Percentiles rank a stretch among this genome's conserved stretches.
Evolutionary conservation across 768 basidiomycete species (phyloP).

Genomic region (Suillus brevipes): DNA sequence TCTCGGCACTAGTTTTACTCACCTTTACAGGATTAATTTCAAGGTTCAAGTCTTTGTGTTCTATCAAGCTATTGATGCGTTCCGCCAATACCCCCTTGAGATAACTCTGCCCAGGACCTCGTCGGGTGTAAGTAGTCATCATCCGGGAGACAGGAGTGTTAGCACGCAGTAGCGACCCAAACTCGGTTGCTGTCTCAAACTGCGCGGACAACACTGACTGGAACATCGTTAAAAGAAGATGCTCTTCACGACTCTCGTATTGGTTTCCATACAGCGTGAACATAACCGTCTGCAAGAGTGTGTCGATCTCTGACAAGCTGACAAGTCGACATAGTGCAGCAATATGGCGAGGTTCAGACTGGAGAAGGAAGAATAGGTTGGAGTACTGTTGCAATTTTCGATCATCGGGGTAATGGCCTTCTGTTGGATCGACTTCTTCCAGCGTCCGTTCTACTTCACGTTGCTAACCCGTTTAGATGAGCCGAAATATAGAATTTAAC

Average conservation of each 20-base stretch:
- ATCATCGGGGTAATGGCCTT: slow-evolving; percentile 93
- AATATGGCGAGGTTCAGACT: slow-evolving; percentile 96
- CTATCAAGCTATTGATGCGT: slow-evolving; percentile 96
- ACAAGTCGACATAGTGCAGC: slow-evolving; percentile 96
- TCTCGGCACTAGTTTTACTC: slow-evolving; percentile 9
- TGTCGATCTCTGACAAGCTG: slow-evolving; percentile 95
- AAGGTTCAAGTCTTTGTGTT: slow-evolving; percentile 98
- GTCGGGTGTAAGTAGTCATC: slow-evolving; percentile 99
- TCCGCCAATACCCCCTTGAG: slow-evolving; percentile 97
- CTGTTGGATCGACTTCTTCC: slow-evolving; percentile 92
- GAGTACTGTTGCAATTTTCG: slow-evolving; percentile 94
- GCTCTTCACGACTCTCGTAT: slow-evolving; percentile 97
- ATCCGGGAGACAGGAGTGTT: slow-evolving; percentile 99
- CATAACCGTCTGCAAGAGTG: slow-evolving; percentile 99
- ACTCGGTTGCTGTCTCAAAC: slow-evolving; percentile 98
- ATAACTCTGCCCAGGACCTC: slow-evolving; percentile 98
- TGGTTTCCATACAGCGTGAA: slow-evolving; percentile 99
- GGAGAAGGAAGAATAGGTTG: slow-evolving; percentile 97
- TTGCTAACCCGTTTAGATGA: slow-evolving; percentile 55
- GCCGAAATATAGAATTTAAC: slow-evolving; percentile 6
- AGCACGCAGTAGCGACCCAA: slow-evolving; percentile 96
- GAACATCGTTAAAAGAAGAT: slow-evolving; percentile 98
- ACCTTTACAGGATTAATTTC: slow-evolving; percentile 99
- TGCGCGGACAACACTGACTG: slow-evolving; percentile 98
- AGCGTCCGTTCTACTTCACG: slow-evolving; percentile 92